phyloP scores from a whole-genome alignment of 225 moss, liverwort and hornwort genomes.

The Neckera pumila region DNA sequence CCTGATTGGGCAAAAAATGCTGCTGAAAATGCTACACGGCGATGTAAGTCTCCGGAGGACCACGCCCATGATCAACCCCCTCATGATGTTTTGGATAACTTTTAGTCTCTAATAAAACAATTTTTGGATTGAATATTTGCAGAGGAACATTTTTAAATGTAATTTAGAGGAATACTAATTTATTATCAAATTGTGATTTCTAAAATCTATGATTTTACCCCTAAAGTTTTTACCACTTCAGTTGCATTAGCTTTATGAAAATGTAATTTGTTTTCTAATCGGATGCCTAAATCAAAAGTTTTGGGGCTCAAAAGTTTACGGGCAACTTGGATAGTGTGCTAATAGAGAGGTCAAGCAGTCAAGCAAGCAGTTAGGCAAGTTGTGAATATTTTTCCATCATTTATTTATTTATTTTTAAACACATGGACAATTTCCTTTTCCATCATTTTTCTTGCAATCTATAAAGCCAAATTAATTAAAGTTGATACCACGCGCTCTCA shows the following conservation, averaged over 20 bases:
- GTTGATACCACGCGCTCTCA: fast-evolving
- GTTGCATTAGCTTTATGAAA: not conserved
- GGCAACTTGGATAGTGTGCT: fast-evolving
- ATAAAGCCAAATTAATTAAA: fast-evolving
- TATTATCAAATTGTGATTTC: no score
- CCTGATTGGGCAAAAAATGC: not conserved
- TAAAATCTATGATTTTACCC: no score
- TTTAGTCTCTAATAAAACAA: not conserved
- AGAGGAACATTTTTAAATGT: not conserved
- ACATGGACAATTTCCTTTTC: no score
- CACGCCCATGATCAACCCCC: not conserved
- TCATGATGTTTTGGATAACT: not conserved
- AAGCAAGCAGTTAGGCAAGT: not conserved
- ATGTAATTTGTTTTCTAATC: fast-evolving
- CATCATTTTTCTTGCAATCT: not conserved
- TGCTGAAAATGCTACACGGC: not conserved
- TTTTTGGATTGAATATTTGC: not conserved
- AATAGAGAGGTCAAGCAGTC: not conserved
- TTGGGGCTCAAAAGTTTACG: no score
- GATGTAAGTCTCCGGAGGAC: not conserved
- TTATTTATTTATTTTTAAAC: no score
- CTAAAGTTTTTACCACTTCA: not conserved
- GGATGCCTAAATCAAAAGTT: not conserved
- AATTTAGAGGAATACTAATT: not conserved
- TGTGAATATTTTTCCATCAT: no score